Conservation (phyloP, 2,329 filamentous ascomycete species). For the Pezizomycotina sp. region DNA sequence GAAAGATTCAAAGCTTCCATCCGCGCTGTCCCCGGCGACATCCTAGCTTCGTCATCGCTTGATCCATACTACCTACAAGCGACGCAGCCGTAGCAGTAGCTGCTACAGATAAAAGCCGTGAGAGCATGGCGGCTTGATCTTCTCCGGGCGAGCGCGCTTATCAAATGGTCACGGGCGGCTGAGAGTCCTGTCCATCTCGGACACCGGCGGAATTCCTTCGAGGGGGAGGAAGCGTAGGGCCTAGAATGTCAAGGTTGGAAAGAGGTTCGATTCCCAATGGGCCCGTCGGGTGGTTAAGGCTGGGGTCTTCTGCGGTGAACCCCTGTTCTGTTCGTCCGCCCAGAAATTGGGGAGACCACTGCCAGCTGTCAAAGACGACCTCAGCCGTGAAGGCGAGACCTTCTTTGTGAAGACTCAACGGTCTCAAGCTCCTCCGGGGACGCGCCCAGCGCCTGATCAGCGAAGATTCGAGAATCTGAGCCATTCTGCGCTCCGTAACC, state of each 20-base stretch:
- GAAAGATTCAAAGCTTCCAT: slow-evolving; percentile 26
- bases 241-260: background rate
- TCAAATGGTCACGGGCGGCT: slow-evolving; percentile 3
- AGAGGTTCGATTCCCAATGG: too few species aligned
- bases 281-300: slow-evolving; percentile 1
- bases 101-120: slow-evolving; percentile 25
- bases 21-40: slow-evolving; percentile 25
- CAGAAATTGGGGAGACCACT: too few species aligned
- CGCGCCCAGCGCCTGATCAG: too few species aligned
- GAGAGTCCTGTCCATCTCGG: slow-evolving; percentile 5
- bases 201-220: slow-evolving; percentile 1
- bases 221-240: slow-evolving; percentile 1
- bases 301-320: background rate
- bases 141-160: slow-evolving; percentile 21
- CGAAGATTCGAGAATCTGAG: too few species aligned
- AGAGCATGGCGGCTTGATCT: slow-evolving; percentile 25
- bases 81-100: slow-evolving; percentile 26
- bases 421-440: too few species aligned
- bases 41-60: slow-evolving; percentile 25
- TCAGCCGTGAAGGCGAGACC: too few species aligned
- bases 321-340: slow-evolving; percentile 1
- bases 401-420: too few species aligned
- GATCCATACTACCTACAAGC: slow-evolving; percentile 24
- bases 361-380: too few species aligned
- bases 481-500: too few species aligned